Percentiles rank a stretch among this genome's conserved stretches.
Evolutionary conservation across 2,329 filamentous ascomycete genomes (phyloP).

Genomic region (Diaporthe sp.): DNA sequence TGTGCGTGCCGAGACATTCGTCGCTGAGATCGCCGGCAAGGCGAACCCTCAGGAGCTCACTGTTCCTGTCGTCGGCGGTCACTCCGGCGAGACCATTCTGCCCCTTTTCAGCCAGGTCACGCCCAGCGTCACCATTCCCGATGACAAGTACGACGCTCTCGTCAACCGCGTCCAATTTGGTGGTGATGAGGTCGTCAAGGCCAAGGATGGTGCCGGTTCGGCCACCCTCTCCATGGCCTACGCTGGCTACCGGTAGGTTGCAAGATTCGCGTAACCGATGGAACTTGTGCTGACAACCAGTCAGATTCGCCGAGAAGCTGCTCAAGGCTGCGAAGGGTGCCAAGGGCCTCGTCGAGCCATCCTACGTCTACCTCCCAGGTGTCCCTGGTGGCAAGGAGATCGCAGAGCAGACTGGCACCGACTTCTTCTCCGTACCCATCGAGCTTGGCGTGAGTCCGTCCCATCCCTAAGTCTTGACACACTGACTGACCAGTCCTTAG

Average conservation of each 20-base stretch:
- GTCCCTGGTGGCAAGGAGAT: conserved; percentile 89
- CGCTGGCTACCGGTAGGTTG: conserved; percentile 85
- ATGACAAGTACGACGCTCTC: conserved; percentile 89
- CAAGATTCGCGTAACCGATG: not conserved
- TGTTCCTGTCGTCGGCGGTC: conserved; percentile 94
- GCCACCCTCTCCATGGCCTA: conserved; percentile 90
- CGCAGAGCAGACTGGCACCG: conserved; percentile 82
- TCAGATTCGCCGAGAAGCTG: conserved; percentile 93
- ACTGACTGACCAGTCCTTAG: conserved; percentile 54
- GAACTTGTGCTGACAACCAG: conserved; percentile 29
- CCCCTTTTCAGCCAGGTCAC: conserved; percentile 94
- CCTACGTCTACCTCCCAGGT: conserved; percentile 94
- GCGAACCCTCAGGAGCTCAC: conserved; percentile 83
- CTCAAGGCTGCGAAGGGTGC: conserved; percentile 89
- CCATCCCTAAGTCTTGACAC: conserved; percentile 9
- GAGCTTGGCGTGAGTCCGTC: conserved; percentile 85
- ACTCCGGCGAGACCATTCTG: conserved; percentile 98
- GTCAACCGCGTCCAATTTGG: conserved; percentile 98
- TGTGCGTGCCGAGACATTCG: conserved; percentile 97
- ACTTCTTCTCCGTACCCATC: conserved; percentile 97
- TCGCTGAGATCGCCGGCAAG: conserved; percentile 85
- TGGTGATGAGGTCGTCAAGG: conserved; percentile 92
- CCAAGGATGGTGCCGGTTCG: conserved; percentile 85
- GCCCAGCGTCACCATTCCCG: conserved; percentile 82
- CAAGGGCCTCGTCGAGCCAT: conserved; percentile 93